Base-by-base conservation (phyloP, 805 yeast species). In the Suhomyces pyralidae region DNA sequence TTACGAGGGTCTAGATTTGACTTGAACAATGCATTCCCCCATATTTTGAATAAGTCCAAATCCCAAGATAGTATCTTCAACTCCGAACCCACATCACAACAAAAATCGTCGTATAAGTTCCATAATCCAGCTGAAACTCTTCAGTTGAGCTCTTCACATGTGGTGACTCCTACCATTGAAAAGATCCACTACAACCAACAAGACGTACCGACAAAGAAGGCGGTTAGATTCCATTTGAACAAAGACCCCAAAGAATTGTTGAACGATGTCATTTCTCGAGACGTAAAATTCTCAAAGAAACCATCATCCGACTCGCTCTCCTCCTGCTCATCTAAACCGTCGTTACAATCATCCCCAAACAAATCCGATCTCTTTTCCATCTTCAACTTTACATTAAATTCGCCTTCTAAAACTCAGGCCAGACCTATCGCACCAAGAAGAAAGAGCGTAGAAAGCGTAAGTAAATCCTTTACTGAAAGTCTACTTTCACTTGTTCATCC, bases 121-220 rank as follows among this genome's bases (percentile, higher is more conserved):
- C 77, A 73, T 51, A 74, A 74, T 53, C 78, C 78, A 0, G 67
- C 66, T 9, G 68, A 63, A 17, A 65, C 56, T 43, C 62, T 70
- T 15, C 61, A 60, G 19, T 15, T 46, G 32, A 46, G 49, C 34
- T 20, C 49, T 14, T 49, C 58, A 7, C 48, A 49, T 15, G 45
- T 61, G 4, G 61, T 60, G 3, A 50, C 62, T 15, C 71, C 77
- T n/a, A 70, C 75, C 2, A 62, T 71, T 12, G 75, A 70, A 49
- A 56, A 68, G 12, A 62, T 68, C 7, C 64, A 67, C 53, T 70
- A 61, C 46, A 54, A 50, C 26, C 47, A 50, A 15, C 38, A 45
- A 45, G 19, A 26, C 42, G 19, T 14, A 15, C n/a, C 45, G 6
- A 24, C 17, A 17, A 42, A 42, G n/a, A 42, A 42, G 30, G 17